A percentile compares a stretch with the other conserved stretches of the same genome.
Evolutionary conservation across 2,329 filamentous ascomycete genomes (phyloP).

Genomic region (Hypoxylon sp.): DNA sequence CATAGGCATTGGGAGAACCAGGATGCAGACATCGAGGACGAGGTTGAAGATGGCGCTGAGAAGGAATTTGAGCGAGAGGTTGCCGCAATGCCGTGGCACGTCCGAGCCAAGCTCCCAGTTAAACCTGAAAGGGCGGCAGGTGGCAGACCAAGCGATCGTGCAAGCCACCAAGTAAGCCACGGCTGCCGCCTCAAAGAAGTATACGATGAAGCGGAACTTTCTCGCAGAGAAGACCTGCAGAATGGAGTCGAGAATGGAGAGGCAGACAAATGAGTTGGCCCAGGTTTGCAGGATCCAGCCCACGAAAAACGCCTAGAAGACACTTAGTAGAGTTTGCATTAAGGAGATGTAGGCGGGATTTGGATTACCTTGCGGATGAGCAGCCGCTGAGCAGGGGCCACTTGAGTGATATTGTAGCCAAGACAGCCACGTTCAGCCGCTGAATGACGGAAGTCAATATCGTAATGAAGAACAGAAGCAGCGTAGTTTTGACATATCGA

Average conservation of each 20-base stretch:
- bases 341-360: not conserved
- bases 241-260: conserved; percentile 20
- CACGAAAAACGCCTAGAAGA: not conserved
- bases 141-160: conserved; percentile 13
- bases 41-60: conserved; percentile 19
- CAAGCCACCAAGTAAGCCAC: conserved; percentile 11
- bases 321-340: not conserved
- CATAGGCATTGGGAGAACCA: conserved; percentile 19
- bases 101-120: conserved; percentile 20
- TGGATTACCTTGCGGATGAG: not conserved
- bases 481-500: not conserved
- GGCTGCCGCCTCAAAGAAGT: conserved; percentile 10
- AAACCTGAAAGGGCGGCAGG: conserved; percentile 10
- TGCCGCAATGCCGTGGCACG: conserved; percentile 8
- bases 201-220: conserved; percentile 13
- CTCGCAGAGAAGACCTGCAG: conserved; percentile 10
- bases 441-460: not conserved
- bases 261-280: conserved; percentile 14
- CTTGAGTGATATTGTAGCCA: conserved; percentile 1
- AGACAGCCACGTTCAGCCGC: conserved; percentile 1
- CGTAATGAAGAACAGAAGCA: not conserved
- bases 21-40: conserved; percentile 16
- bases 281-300: conserved; percentile 13
- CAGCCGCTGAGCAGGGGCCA: not conserved
- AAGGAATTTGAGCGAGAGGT: conserved; percentile 7